Percentiles rank a stretch among this genome's conserved stretches.
Conservation (phyloP, 345 rosid species). For the Melaleuca quinquenervia region DNA sequence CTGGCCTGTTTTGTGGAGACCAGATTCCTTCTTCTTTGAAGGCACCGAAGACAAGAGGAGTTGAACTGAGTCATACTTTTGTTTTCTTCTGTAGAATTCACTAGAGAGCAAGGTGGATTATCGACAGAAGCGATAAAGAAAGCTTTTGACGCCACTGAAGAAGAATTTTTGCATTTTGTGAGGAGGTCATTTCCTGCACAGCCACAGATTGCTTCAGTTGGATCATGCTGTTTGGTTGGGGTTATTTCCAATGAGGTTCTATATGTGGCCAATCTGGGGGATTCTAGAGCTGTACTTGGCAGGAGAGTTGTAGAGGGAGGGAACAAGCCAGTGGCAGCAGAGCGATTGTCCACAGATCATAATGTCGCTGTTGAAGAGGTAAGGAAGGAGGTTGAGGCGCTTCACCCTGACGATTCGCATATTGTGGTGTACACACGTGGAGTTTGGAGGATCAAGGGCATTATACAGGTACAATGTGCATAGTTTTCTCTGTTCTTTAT, state of each 20-base stretch:
- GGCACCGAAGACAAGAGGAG: not conserved
- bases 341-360: constrained; percentile 91
- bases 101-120: constrained; percentile 73
- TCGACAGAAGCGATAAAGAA: constrained; percentile 69
- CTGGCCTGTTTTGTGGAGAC: not conserved
- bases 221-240: constrained; percentile 93
- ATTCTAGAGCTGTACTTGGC: constrained; percentile 94
- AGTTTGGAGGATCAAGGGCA: constrained; percentile 98
- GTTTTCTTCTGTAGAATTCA: constrained; percentile 38
- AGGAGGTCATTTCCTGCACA: constrained; percentile 42
- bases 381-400: constrained; percentile 87
- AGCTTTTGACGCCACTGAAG: constrained; percentile 88
- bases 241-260: constrained; percentile 60
- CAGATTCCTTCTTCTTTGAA: not conserved
- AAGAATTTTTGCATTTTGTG: constrained; percentile 76
- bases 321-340: constrained; percentile 44
- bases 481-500: not conserved
- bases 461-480: constrained; percentile 58
- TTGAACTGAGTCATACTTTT: not conserved
- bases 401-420: constrained; percentile 94
- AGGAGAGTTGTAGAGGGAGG: constrained; percentile 26
- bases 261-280: constrained; percentile 92
- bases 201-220: constrained; percentile 90
- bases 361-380: constrained; percentile 90
- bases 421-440: constrained; percentile 71